Base-by-base conservation (phyloP, 2,329 filamentous ascomycete species). In the Zasmidium cellare region DNA sequence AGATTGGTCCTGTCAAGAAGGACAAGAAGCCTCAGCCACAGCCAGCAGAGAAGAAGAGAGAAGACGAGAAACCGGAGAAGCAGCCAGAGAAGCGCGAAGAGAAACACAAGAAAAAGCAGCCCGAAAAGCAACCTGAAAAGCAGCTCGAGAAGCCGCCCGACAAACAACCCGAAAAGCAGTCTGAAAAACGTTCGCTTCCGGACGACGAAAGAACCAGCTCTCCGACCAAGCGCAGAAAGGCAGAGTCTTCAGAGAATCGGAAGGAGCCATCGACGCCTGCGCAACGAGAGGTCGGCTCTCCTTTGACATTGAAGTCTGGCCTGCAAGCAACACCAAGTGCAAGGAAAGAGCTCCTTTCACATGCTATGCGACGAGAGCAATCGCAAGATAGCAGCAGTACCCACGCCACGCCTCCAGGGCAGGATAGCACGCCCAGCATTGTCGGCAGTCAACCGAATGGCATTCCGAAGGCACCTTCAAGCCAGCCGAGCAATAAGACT, bases 261-360 rank as follows among this genome's bases (percentile, higher is more conserved):
- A 62, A 61, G 45, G 58, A 61, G 19, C 66, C 64, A 31, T 70
- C 65, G 49, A 69, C 65, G 49, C 69, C 64, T 54, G 61, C 59
- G 18, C 63, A 51, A 46, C 60, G 57, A 28, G 63, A 63, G 20
- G 45, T 57, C 28, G 58, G 61, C 16, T 66, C 67, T 14, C 67
- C 67, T 38, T 44, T 56, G 18, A 57, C 56, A 22, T 62, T 63
- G 23, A 69, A 67, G 53, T 59, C 61, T 16, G 60, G 65, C n/a
- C 47, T 54, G 41, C 66, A 66, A 19, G 59, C 60, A 9, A 70
- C 68, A 11, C 68, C 67, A 5, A 59, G 57, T 45, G 54, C 67
- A 18, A 65, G 66, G 18, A 71, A 67, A 52, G 68, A 71, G 46
- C 57, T 69, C 9, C 58, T 69, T 11, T 59, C 67, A 12, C 58